These are phyloP conservation scores for Alternaria ventricosa DNA, from an alignment of 2,329 filamentous ascomycete species.

Conservation along the genomic window DNA sequence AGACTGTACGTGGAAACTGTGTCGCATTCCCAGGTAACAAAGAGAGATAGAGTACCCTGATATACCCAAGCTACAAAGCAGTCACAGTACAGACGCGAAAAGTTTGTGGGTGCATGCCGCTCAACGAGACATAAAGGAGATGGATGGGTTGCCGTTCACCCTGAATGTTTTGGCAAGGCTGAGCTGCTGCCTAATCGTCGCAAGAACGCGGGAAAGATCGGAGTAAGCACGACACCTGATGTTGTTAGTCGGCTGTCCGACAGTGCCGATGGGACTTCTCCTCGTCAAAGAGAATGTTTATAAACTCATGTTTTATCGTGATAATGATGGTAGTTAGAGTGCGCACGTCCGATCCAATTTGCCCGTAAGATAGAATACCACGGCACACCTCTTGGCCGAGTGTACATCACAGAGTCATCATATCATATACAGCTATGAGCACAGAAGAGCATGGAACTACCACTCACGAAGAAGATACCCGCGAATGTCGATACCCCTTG, in stretches of 20 bases:
- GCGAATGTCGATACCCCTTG: constrained; percentile 21
- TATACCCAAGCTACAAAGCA: background rate
- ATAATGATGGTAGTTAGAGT: fast-evolving
- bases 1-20: background rate
- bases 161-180: background rate
- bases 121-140: background rate
- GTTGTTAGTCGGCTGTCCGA: background rate
- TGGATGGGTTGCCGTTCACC: background rate
- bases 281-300: background rate
- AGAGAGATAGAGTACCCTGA: background rate
- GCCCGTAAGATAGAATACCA: background rate
- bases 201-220: background rate
- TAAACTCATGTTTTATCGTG: background rate
- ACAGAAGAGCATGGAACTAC: background rate
- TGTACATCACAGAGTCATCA: background rate
- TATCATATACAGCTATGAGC: background rate
- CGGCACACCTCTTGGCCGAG: background rate
- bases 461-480: background rate
- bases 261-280: background rate
- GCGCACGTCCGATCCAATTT: background rate
- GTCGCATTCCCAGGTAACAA: background rate
- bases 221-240: background rate
- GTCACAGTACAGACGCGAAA: no score
- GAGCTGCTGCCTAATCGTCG: constrained; percentile 1
- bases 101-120: background rate